phyloP scores from a whole-genome alignment of 768 basidiomycete genomes.

The Lactifluus echinatus region DNA sequence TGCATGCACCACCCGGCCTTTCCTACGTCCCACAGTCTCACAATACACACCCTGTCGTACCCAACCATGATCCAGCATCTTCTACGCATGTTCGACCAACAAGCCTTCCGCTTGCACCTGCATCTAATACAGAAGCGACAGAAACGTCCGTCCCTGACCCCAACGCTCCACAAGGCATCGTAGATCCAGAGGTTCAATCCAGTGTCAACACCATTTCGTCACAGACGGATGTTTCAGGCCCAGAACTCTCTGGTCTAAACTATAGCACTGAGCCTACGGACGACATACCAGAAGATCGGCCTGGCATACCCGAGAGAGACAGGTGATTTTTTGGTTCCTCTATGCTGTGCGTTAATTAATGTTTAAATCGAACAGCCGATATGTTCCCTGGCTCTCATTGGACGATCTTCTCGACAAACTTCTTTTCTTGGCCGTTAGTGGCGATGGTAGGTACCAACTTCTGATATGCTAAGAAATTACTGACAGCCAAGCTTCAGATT shows the following conservation, averaged over 20 bases:
- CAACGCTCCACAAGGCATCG: conserved; percentile 21
- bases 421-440: conserved; percentile 73
- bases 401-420: conserved; percentile 79
- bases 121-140: conserved; percentile 34
- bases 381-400: conserved; percentile 63
- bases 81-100: conserved; percentile 48
- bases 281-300: conserved; percentile 14
- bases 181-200: not conserved
- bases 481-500: conserved; percentile 39
- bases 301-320: conserved; percentile 31
- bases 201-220: conserved; percentile 1
- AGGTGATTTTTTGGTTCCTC: conserved; percentile 31
- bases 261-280: conserved; percentile 8
- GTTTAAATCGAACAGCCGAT: conserved; percentile 34
- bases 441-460: conserved; percentile 49
- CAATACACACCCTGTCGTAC: not conserved
- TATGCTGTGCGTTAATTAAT: not conserved
- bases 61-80: conserved; percentile 29
- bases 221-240: not conserved
- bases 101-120: conserved; percentile 41
- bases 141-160: conserved; percentile 22
- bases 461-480: not conserved
- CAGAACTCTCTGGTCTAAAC: conserved; percentile 7
- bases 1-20: conserved; percentile 23
- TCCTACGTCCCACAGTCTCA: conserved; percentile 12